These are phyloP conservation scores for Triglochin maritima DNA, from an alignment of 106 monocot genomes.

Conservation along the genomic window DNA sequence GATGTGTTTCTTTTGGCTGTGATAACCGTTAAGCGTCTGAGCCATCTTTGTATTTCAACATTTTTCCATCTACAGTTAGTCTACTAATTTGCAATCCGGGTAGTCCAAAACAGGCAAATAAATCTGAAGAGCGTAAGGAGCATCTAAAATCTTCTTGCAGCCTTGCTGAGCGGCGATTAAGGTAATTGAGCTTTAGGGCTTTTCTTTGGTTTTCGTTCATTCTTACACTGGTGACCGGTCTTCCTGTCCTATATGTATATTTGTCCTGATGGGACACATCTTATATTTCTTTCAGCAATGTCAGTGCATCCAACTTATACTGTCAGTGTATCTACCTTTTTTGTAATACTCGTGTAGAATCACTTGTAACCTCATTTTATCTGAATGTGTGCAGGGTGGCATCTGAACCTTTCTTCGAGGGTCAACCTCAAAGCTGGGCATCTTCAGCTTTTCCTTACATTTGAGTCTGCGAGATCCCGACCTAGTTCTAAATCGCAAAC, in stretches of 20 bases:
- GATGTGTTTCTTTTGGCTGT: no score
- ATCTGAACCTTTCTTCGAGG: constrained; percentile 4
- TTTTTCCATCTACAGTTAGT: constrained; percentile 36
- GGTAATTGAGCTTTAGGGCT: background rate
- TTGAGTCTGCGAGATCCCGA: constrained; percentile 2
- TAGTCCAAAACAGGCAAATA: background rate
- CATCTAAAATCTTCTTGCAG: background rate
- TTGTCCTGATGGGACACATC: background rate
- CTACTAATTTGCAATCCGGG: constrained; percentile 28
- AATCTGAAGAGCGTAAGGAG: background rate
- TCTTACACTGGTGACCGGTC: background rate
- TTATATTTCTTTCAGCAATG: background rate
- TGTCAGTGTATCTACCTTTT: background rate
- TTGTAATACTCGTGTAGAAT: background rate
- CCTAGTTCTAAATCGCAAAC: background rate
- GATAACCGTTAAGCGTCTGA: no score
- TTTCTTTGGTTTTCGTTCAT: background rate
- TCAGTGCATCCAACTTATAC: background rate
- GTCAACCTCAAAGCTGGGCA: constrained; percentile 6
- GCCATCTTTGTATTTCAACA: no score
- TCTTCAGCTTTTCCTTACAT: constrained; percentile 11
- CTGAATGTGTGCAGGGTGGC: background rate
- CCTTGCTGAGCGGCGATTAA: constrained; percentile 2
- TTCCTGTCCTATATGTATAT: background rate
- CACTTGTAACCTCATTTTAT: background rate